Percentiles rank a stretch among this genome's conserved stretches.
phyloP scores from a whole-genome alignment of 106 monocot genomes.

The Platanthera zijinensis region DNA sequence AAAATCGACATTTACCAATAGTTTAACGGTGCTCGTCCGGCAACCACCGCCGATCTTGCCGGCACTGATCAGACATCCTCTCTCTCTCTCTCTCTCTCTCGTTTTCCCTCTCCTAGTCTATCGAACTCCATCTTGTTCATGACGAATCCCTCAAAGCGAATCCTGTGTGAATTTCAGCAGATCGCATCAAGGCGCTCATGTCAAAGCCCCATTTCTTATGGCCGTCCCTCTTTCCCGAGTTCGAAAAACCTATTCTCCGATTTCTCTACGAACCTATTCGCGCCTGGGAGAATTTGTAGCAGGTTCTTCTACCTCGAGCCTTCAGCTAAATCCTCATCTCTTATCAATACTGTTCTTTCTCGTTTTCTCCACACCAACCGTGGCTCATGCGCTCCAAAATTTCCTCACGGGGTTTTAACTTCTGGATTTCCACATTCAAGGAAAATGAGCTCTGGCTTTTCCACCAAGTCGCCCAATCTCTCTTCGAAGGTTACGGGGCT shows the following conservation, averaged over 20 bases:
- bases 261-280: not conserved
- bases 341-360: constrained; percentile 10
- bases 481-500: constrained; percentile 19
- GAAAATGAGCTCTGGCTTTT: constrained; percentile 7
- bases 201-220: constrained; percentile 1
- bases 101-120: not conserved
- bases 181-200: constrained; percentile 13
- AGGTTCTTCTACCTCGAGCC: not conserved
- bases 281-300: constrained; percentile 14
- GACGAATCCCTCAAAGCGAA: constrained; percentile 31
- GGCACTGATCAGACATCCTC: not conserved
- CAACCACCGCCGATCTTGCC: not conserved
- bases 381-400: not conserved
- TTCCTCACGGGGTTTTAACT: not conserved
- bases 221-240: not conserved
- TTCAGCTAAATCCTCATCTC: constrained; percentile 6
- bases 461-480: constrained; percentile 9
- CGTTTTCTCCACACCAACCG: constrained; percentile 11
- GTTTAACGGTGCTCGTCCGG: too few relatives aligned
- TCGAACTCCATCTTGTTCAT: constrained; percentile 2
- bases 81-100: not conserved
- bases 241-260: not conserved
- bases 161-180: constrained; percentile 15
- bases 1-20: too few relatives aligned
- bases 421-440: constrained; percentile 19